Evolutionary conservation across 164 flowering plant species (phyloP).

Genomic region (Vitis labrusca): DNA sequence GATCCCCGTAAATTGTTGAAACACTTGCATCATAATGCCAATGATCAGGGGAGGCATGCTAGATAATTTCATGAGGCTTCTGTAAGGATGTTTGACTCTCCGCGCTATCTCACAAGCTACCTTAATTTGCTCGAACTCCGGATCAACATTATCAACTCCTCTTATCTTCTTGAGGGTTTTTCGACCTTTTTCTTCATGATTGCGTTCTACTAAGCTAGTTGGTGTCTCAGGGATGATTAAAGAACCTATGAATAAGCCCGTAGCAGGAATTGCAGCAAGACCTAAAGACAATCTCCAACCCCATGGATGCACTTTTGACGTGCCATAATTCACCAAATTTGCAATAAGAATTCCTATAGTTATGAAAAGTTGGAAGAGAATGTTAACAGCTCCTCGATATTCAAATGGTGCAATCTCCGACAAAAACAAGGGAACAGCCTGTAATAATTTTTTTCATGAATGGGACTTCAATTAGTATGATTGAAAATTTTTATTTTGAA

Average conservation of each 20-base stretch:
- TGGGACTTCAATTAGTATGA: slow-evolving; percentile 56
- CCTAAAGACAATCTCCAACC: slow-evolving; percentile 53
- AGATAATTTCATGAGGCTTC: slow-evolving; percentile 28
- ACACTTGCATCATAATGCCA: slow-evolving; percentile 34
- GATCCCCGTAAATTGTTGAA: slow-evolving; percentile 62
- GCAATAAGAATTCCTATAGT: slow-evolving; percentile 48
- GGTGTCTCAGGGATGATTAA: slow-evolving; percentile 50
- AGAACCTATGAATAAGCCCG: slow-evolving; percentile 34
- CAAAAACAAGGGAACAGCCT: slow-evolving; percentile 73
- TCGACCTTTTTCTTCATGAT: slow-evolving; percentile 21
- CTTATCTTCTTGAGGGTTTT: slow-evolving; percentile 37
- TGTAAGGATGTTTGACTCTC: slow-evolving; percentile 36
- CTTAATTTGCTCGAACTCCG: slow-evolving; percentile 31
- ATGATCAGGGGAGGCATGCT: slow-evolving; percentile 44
- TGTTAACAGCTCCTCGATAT: slow-evolving; percentile 51
- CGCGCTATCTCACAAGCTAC: slow-evolving; percentile 34
- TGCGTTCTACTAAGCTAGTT: slow-evolving; percentile 42
- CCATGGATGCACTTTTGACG: slow-evolving; percentile 25
- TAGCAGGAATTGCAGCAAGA: slow-evolving; percentile 38
- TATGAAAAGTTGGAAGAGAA: slow-evolving; percentile 45
- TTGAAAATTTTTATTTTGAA: slow-evolving; percentile 65
- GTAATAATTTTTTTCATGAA: slow-evolving; percentile 4
- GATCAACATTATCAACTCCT: slow-evolving; percentile 39
- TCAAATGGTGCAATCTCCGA: slow-evolving; percentile 48
- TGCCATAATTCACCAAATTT: slow-evolving; percentile 38